phyloP scores from a whole-genome alignment of 2,329 filamentous ascomycete species.

The Colletotrichum gigasporum region DNA sequence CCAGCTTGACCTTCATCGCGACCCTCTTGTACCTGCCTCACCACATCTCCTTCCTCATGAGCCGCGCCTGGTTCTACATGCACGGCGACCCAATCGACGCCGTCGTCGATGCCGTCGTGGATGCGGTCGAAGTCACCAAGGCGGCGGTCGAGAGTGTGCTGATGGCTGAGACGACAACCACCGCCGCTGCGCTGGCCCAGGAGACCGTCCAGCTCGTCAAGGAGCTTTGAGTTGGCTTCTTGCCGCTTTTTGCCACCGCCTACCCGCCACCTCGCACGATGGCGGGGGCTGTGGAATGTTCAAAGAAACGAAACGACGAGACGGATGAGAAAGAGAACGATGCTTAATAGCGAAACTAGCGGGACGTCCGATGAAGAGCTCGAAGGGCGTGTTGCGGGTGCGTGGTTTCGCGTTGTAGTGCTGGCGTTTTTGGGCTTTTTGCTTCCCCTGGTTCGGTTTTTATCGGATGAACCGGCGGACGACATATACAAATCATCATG shows the following conservation, averaged over 20 bases:
- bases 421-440: constrained; percentile 14
- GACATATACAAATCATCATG: constrained; percentile 8
- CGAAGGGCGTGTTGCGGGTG: constrained; percentile 20
- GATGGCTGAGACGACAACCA: constrained; percentile 24
- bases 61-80: constrained; percentile 94
- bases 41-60: constrained; percentile 83
- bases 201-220: constrained; percentile 41
- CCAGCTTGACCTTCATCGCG: constrained; percentile 86
- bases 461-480: too few species aligned
- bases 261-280: background rate
- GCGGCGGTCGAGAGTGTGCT: constrained; percentile 47
- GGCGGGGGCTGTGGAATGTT: too few species aligned
- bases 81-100: constrained; percentile 77
- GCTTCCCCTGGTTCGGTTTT: background rate
- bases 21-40: constrained; percentile 92
- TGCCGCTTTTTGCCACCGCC: background rate
- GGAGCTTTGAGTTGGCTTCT: constrained; percentile 45
- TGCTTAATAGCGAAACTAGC: constrained; percentile 15
- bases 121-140: constrained; percentile 57
- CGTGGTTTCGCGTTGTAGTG: background rate
- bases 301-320: constrained; percentile 10
- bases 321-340: background rate
- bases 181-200: constrained; percentile 28
- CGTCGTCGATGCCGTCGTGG: constrained; percentile 72
- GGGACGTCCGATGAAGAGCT: constrained; percentile 29